phyloP scores from a whole-genome alignment of 345 rosid genomes.

The Mangifera indica region DNA sequence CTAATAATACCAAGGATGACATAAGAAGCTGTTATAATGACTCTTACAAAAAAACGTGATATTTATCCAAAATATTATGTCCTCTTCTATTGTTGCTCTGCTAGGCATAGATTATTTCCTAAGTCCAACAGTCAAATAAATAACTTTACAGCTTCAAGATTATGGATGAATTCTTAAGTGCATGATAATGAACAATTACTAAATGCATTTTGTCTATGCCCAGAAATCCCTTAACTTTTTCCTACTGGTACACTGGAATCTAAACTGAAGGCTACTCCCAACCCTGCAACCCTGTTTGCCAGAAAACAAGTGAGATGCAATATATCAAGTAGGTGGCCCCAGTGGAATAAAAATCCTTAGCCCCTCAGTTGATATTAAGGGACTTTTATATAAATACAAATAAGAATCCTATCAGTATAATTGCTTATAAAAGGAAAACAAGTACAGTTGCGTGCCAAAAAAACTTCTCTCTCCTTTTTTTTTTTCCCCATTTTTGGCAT shows the following conservation, averaged over 20 bases:
- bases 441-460: not conserved
- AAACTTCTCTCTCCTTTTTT: not conserved
- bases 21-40: constrained; percentile 3
- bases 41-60: not conserved
- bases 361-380: too few species aligned
- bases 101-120: constrained; percentile 5
- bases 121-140: not conserved
- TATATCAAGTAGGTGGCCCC: too few species aligned
- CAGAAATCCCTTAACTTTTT: too few species aligned
- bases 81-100: not conserved
- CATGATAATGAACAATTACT: constrained; percentile 1
- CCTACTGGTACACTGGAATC: too few species aligned
- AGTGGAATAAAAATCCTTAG: too few species aligned
- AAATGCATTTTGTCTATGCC: not conserved
- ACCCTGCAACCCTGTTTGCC: too few species aligned
- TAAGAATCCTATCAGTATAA: not conserved
- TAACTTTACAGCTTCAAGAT: constrained; percentile 3
- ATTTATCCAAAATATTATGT: not conserved
- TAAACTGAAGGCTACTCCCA: too few species aligned
- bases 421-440: not conserved
- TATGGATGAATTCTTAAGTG: not conserved
- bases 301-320: too few species aligned
- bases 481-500: not conserved
- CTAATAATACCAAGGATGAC: constrained; percentile 39
- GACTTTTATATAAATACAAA: too few species aligned